Evolutionary conservation across 2,329 filamentous ascomycete species (phyloP).

Genomic region (Beauveria pseudobassiana): DNA sequence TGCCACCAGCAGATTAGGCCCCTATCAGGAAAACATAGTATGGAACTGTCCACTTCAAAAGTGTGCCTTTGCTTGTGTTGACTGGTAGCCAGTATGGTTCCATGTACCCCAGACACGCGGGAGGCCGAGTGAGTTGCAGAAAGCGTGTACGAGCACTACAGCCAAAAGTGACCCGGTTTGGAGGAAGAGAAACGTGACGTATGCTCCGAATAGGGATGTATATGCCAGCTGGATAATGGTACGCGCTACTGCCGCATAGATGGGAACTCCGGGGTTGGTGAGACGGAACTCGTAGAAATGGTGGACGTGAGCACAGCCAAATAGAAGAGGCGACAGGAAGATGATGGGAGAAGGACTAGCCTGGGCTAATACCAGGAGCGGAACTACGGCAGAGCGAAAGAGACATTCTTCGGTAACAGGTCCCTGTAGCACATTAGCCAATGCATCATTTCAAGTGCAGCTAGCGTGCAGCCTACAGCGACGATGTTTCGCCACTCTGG

Average conservation of each 20-base stretch:
- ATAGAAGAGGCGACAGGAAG: slow-evolving; percentile 79
- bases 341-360: slow-evolving; percentile 53
- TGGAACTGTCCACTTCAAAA: slow-evolving; percentile 56
- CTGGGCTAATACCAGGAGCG: slow-evolving; percentile 68
- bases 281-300: slow-evolving; percentile 93
- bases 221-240: slow-evolving; percentile 81
- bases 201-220: slow-evolving; percentile 89
- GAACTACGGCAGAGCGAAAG: slow-evolving; percentile 81
- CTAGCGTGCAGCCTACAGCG: slow-evolving; percentile 50
- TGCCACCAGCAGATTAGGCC: slow-evolving; percentile 67
- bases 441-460: background rate
- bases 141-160: slow-evolving; percentile 69
- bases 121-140: slow-evolving; percentile 90
- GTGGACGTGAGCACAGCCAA: slow-evolving; percentile 88
- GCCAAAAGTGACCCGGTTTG: slow-evolving; percentile 75
- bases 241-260: slow-evolving; percentile 56
- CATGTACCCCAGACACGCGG: slow-evolving; percentile 75
- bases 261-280: slow-evolving; percentile 63
- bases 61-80: slow-evolving; percentile 17
- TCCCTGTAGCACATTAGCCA: slow-evolving; percentile 41
- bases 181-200: slow-evolving; percentile 81
- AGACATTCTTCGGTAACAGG: slow-evolving; percentile 89
- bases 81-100: slow-evolving; percentile 39
- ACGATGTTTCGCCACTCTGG: slow-evolving; percentile 81
- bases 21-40: slow-evolving; percentile 73